These are phyloP conservation scores for Penicillium angulare DNA, from an alignment of 495 filamentous ascomycete genomes.

Conservation along the genomic window DNA sequence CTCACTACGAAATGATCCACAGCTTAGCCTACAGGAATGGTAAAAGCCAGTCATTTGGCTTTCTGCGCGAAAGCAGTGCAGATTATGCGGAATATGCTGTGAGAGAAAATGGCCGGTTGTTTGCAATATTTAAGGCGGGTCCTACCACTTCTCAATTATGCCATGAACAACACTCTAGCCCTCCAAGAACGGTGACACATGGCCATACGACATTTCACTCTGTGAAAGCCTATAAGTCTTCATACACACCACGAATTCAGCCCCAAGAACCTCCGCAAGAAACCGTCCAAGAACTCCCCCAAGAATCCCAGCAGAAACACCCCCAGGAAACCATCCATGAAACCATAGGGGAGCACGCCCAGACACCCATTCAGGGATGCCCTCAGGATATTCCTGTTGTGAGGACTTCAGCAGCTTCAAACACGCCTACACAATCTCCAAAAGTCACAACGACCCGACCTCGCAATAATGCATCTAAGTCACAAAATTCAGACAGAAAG, in stretches of 20 bases:
- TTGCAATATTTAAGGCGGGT: conserved; percentile 18
- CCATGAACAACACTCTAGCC: neutral
- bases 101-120: conserved; percentile 15
- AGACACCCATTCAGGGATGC: too few species aligned
- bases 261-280: neutral
- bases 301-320: too few species aligned
- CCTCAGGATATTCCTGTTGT: too few species aligned
- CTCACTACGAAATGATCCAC: neutral
- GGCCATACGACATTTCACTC: conserved; percentile 4
- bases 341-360: too few species aligned
- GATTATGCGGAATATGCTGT: neutral
- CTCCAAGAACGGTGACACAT: conserved; percentile 4
- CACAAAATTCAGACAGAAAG: too few species aligned
- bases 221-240: neutral
- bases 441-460: too few species aligned
- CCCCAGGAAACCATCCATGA: too few species aligned
- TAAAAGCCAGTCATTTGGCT: neutral
- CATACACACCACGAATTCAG: neutral
- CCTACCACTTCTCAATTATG: neutral
- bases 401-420: too few species aligned
- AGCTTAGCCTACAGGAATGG: neutral
- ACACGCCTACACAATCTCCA: too few species aligned
- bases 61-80: neutral
- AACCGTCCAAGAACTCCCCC: too few species aligned
- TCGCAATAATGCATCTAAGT: too few species aligned